Evolutionary conservation across 192 early-diverging fungal species (phyloP).

Genomic region (Cetraspora pellucida): DNA sequence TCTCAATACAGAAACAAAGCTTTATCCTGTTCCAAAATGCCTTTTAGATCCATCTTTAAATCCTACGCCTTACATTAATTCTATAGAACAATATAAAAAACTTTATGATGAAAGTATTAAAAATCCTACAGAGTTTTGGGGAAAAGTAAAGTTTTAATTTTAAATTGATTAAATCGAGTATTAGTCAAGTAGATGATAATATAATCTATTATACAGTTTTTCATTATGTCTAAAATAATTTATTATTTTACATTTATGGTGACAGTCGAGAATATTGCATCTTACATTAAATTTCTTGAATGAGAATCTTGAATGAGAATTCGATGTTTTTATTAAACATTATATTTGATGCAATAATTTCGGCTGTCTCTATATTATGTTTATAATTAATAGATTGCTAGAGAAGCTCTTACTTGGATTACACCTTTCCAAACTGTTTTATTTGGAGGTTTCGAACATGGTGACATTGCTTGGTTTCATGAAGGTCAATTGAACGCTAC

Average conservation of each 20-base stretch:
- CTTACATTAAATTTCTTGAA: background rate
- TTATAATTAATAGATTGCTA: slow-evolving; percentile 58
- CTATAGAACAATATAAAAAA: slow-evolving; percentile 77
- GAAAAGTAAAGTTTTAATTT: slow-evolving; percentile 53
- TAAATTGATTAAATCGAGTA: no score
- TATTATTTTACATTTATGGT: no score
- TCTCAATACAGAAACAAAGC: slow-evolving; percentile 15
- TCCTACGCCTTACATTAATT: slow-evolving; percentile 72
- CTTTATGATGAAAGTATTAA: slow-evolving; percentile 80
- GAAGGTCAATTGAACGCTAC: slow-evolving; percentile 91
- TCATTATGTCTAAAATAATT: no score
- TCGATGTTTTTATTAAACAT: background rate
- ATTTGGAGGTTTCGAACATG: slow-evolving; percentile 75
- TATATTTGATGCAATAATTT: background rate
- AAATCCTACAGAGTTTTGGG: slow-evolving; percentile 46
- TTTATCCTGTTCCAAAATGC: slow-evolving; percentile 63
- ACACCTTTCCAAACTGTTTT: slow-evolving; percentile 74
- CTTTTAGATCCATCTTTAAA: slow-evolving; percentile 45
- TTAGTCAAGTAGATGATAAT: no score
- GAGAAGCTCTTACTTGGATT: slow-evolving; percentile 79
- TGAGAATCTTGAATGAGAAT: no score
- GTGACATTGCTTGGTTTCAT: slow-evolving; percentile 93
- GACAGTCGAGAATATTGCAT: no score
- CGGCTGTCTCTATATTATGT: background rate
- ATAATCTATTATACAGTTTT: no score